Evolutionary conservation across 83 land plant genomes (phyloP).

Genomic region (Picea abies): DNA sequence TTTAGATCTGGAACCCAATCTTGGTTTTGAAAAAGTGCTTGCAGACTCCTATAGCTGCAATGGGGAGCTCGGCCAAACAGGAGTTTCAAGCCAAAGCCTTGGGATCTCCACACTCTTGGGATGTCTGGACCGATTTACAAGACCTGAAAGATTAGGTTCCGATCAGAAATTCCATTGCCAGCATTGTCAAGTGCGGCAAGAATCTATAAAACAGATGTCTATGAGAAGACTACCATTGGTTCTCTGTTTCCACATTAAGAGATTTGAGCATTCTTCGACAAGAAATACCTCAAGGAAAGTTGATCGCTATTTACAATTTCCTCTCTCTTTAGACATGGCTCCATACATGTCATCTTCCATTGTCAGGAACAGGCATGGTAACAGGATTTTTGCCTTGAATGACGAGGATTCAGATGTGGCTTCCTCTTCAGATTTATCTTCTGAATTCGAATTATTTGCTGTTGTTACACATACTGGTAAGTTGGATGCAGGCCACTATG

Average conservation of each 20-base stretch:
- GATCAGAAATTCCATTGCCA: conserved; percentile 81
- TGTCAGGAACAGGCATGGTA: conserved; percentile 70
- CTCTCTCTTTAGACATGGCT: conserved; percentile 70
- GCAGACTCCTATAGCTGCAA: conserved; percentile 15
- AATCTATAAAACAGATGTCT: conserved; percentile 88
- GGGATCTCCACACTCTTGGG: conserved; percentile 77
- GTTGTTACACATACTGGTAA: conserved; percentile 84
- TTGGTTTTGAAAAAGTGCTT: conserved; percentile 7
- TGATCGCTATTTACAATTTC: conserved; percentile 82
- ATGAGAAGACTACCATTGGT: conserved; percentile 74
- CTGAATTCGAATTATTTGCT: conserved; percentile 81
- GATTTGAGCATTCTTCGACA: conserved; percentile 75
- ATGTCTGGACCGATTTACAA: conserved; percentile 82
- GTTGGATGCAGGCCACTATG: conserved; percentile 86
- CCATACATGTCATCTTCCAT: conserved; percentile 81
- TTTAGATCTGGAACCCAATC: conserved; percentile 57
- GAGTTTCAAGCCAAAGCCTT: conserved; percentile 14
- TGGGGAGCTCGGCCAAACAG: conserved; percentile 9
- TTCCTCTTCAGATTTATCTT: conserved; percentile 19
- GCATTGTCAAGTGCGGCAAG: conserved; percentile 60
- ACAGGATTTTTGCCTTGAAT: conserved; percentile 59
- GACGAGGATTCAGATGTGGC: conserved; percentile 38
- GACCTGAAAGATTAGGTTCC: conserved; percentile 72
- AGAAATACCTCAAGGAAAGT: conserved; percentile 70
- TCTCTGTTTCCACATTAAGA: conserved; percentile 81